These are phyloP conservation scores for Colletotrichum sp. DNA, from an alignment of 2,329 filamentous ascomycete species.

Conservation along the genomic window DNA sequence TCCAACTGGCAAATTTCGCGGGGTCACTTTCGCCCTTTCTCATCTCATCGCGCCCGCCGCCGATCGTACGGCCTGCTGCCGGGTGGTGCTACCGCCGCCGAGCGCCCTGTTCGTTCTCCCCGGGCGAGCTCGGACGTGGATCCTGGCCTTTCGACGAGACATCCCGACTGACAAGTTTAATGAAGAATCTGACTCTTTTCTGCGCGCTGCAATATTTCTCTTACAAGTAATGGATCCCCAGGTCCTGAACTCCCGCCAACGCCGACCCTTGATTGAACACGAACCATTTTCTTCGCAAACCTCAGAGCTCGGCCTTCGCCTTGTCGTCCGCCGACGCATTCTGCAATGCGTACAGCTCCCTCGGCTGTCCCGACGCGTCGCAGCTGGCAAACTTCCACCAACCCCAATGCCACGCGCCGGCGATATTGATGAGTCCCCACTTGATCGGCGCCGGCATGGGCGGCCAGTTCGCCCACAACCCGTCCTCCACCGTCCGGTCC, in stretches of 20 bases:
- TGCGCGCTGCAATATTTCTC: slow-evolving; percentile 1
- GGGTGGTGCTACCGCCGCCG: background rate
- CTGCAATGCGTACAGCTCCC: slow-evolving; percentile 56
- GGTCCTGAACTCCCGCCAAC: background rate
- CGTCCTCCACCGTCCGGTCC: slow-evolving; percentile 63
- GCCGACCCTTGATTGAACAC: background rate
- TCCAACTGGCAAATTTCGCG: background rate
- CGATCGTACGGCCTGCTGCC: slow-evolving; percentile 2
- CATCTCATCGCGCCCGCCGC: background rate
- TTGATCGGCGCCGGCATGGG: slow-evolving; percentile 66
- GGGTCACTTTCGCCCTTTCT: background rate
- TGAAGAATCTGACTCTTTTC: background rate
- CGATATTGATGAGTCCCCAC: slow-evolving; percentile 65
- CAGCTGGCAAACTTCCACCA: slow-evolving; percentile 73
- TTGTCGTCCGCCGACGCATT: background rate
- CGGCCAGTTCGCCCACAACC: slow-evolving; percentile 67
- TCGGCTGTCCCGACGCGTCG: slow-evolving; percentile 55
- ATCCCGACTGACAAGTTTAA: background rate
- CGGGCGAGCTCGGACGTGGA: background rate
- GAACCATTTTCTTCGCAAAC: background rate
- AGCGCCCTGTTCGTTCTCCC: background rate
- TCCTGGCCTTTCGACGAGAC: background rate
- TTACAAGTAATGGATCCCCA: background rate
- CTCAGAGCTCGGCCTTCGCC: slow-evolving; percentile 5
- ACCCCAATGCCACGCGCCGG: slow-evolving; percentile 57